Percentiles rank a stretch among this genome's conserved stretches.
Conservation (phyloP, 2,329 filamentous ascomycete species). For the Cytospora paraplurivora region DNA sequence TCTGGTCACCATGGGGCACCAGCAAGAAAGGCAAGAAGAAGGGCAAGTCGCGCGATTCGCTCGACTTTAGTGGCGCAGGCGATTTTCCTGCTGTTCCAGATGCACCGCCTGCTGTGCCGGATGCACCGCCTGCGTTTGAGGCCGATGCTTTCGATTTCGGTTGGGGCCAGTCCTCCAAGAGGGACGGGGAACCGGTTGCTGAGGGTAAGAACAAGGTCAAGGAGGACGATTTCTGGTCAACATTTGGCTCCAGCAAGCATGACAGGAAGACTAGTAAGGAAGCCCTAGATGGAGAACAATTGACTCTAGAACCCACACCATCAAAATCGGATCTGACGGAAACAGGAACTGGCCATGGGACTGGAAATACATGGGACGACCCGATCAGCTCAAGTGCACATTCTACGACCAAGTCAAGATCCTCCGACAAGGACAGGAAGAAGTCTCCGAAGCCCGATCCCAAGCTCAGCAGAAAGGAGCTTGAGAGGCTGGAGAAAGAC, state of each 20-base stretch:
- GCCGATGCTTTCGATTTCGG: slow-evolving; percentile 36
- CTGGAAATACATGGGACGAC: slow-evolving; percentile 40
- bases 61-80: slow-evolving; percentile 27
- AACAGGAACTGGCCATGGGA: slow-evolving; percentile 39
- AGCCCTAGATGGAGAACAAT: slow-evolving; percentile 43
- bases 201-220: slow-evolving; percentile 41
- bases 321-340: slow-evolving; percentile 51
- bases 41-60: slow-evolving; percentile 26
- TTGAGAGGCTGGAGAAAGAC: slow-evolving; percentile 35
- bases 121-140: slow-evolving; percentile 27
- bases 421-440: slow-evolving; percentile 40
- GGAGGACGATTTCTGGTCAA: slow-evolving; percentile 46
- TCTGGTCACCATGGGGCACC: slow-evolving; percentile 36
- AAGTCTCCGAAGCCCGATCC: slow-evolving; percentile 40
- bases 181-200: slow-evolving; percentile 43
- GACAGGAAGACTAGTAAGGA: slow-evolving; percentile 43
- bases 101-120: slow-evolving; percentile 7
- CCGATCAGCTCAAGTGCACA: slow-evolving; percentile 32
- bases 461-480: slow-evolving; percentile 52
- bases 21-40: slow-evolving; percentile 36
- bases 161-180: slow-evolving; percentile 35
- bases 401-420: slow-evolving; percentile 41
- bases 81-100: slow-evolving; percentile 24
- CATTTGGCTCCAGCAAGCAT: slow-evolving; percentile 47
- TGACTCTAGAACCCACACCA: slow-evolving; percentile 52